Base-by-base conservation (phyloP, 441 rosid genomes). In the Brassica hybrid region DNA sequence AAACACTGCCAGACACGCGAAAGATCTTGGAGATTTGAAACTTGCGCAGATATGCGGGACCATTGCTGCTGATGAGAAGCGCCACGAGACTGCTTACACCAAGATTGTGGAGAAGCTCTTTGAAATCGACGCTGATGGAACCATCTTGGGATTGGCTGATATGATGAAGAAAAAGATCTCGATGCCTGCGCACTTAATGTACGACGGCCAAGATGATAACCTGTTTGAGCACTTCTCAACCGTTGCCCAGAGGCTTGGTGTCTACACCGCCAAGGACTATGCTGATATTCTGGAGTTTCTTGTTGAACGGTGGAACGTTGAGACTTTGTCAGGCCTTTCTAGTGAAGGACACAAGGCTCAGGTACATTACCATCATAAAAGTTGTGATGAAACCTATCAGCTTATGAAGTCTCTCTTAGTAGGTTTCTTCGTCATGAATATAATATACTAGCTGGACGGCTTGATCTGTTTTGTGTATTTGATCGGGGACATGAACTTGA, bases 161-260 rank as follows among this genome's bases (percentile, higher is more conserved):
- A 80, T 75, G 83, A 80, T 76, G 83, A 75, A 60, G 73, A 80
- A 80, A 57, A 80, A 80, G 25, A 75, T 80, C 69, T 70, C 77
- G 0, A 80, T 76, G 80, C 83, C 83, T 30, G 83, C 79, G 1
- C 80, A 71, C 38, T 57, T 75, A 1, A 66, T 80, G 80, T 80
- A 70, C 14, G 83, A 80, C 38, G 83, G 69, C 0, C 70, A 65
- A 21, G 80, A 80, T 36, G 74, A 71, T 19, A 75, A 75, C 76
- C 70, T 80, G 4, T 80, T 75, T 54, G 76, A 75, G 13, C 76
- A 80, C 62, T 75, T 75, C 67, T 76, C 83, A 1, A 65, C 83
- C 43, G 76, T 65, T 43, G 77, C 83, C 0, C 83, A 75, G 68
- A 59, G 83, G 62, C 79, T 80, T 0, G 83, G 83, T 41, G 80